A percentile compares a stretch with the other conserved stretches of the same genome.
phyloP scores from a whole-genome alignment of 345 rosid species.

The Schrenkiella parvula region DNA sequence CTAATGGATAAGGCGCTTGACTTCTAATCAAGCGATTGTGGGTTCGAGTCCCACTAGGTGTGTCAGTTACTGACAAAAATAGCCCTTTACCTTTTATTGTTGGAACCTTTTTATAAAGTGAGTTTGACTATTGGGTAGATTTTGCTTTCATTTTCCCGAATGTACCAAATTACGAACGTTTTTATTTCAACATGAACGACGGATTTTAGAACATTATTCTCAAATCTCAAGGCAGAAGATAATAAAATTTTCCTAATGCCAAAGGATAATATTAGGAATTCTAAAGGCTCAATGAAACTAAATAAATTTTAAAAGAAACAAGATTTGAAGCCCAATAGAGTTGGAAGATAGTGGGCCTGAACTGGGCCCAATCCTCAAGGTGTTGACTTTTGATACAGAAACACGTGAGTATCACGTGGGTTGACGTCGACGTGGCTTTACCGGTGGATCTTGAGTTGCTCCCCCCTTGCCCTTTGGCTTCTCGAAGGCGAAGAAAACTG shows the following conservation, averaged over 20 bases:
- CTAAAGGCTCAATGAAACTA: too few species aligned
- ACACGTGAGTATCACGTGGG: slow-evolving; percentile 19
- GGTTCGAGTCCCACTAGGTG: slow-evolving; percentile 35
- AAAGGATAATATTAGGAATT: too few species aligned
- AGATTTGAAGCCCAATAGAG: background rate
- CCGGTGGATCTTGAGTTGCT: slow-evolving; percentile 21
- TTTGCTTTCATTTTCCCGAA: background rate
- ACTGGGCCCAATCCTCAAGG: background rate
- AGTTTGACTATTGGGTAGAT: too few species aligned
- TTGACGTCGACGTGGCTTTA: background rate
- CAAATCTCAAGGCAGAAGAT: background rate
- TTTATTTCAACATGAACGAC: background rate
- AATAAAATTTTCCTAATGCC: too few species aligned
- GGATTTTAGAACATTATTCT: background rate
- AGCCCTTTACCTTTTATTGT: too few species aligned
- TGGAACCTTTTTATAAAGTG: too few species aligned
- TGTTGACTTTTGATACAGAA: background rate
- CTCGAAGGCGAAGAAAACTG: slow-evolving; percentile 12
- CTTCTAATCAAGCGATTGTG: slow-evolving; percentile 41
- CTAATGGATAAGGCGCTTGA: slow-evolving; percentile 41
- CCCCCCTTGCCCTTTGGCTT: background rate
- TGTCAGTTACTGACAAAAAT: too few species aligned
- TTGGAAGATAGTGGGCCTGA: background rate
- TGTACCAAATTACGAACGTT: background rate
- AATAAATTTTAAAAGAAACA: background rate